Evolutionary conservation across 208 protist species (phyloP), one percentile per base, ranked within the genome.

Genomic region (Acanthamoeba triangularis): DNA sequence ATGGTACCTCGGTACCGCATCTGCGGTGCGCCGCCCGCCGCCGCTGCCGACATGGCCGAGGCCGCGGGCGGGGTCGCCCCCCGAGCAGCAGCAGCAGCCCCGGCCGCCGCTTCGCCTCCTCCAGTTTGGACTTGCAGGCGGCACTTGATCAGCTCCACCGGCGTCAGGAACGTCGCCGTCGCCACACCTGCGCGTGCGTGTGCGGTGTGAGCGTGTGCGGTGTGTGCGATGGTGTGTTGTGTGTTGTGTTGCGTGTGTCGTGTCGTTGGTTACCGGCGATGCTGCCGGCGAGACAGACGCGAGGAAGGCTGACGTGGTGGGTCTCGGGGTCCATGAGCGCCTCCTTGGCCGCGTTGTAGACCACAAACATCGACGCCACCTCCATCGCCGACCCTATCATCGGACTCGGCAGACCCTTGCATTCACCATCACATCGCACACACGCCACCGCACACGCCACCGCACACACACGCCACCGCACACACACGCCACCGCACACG

Each of bases 261-360:
- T 18, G 56, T n/a, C 3, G 37, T 41, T 41, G 56, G 16, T 20
- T 63, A 63, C 74, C 74, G 74, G 74, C 74, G 30, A 82, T 82
- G 74, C 74, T 82, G 74, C 74, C 74, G 37, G 74, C 74, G 37
- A 82, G 41, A 49, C 74, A 82, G 28, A 82, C 74, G 37, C 74
- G 74, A 7, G 74, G 74, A 25, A 82, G 41, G 74, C 74, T 82
- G 37, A 82, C 37, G 74, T 82, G 74, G 37, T 82, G 33, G 37
- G 37, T 82, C 37, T 82, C 41, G n/a, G 74, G 74, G 74, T 82
- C 74, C 74, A 82, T 82, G 18, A 82, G 74, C 11, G 74, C 74
- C 41, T 82, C 74, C 74, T 82, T 82, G 74, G 74, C 74, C 41
- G 74, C 74, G 74, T 82, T 82, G 74, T 82, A 82, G 74, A 82